Evolutionary conservation across 805 yeast genomes (phyloP).

Genomic region (Candida vartiovaarae): DNA sequence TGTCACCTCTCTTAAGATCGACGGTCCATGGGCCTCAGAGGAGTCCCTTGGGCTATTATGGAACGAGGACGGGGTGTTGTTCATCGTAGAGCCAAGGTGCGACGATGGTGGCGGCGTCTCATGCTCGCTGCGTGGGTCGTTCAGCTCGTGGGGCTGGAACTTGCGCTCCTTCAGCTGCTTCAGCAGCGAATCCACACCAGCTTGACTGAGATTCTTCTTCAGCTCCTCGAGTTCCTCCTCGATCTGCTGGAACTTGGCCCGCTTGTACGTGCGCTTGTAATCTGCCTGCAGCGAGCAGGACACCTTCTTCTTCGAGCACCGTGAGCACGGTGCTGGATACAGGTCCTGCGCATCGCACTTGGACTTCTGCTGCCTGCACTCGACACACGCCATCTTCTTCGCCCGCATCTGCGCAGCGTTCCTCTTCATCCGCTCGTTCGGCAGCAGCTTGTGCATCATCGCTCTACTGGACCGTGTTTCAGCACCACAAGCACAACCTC

Average conservation of each 20-base stretch:
- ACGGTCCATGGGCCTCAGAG: slow-evolving; percentile 14
- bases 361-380: slow-evolving; percentile 93
- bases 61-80: background rate
- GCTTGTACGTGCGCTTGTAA: slow-evolving; percentile 82
- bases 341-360: slow-evolving; percentile 79
- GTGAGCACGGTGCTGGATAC: slow-evolving; percentile 73
- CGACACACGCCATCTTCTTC: slow-evolving; percentile 83
- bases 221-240: slow-evolving; percentile 74
- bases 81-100: background rate
- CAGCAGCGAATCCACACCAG: slow-evolving; percentile 19
- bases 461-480: too few relatives aligned
- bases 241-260: slow-evolving; percentile 76
- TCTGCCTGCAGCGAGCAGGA: slow-evolving; percentile 70
- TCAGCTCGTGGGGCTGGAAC: slow-evolving; percentile 13
- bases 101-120: background rate
- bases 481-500: too few relatives aligned
- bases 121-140: slow-evolving; percentile 1
- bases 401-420: slow-evolving; percentile 3
- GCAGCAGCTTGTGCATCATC: background rate
- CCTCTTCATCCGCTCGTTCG: background rate
- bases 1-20: slow-evolving; percentile 18
- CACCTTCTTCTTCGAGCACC: slow-evolving; percentile 67
- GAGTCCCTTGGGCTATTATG: background rate
- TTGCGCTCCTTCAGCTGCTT: slow-evolving; percentile 17
- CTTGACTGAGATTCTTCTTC: slow-evolving; percentile 41